These are phyloP conservation scores for Neurospora pannonica DNA, from an alignment of 495 filamentous ascomycete species.

Conservation along the genomic window DNA sequence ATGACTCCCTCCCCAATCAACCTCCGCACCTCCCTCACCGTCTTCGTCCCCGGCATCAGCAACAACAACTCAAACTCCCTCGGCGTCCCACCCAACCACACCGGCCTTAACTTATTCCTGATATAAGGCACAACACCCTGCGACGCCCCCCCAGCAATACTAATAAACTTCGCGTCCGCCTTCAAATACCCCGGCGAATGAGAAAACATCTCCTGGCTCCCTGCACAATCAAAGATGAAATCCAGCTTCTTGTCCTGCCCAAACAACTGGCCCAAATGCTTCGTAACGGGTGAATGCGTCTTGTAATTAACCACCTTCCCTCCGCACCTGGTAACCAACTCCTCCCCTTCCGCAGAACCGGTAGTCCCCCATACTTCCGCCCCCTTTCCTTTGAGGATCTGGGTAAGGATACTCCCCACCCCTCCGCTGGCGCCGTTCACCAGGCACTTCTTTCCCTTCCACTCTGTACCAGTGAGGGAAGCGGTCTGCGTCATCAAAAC, in stretches of 20 bases:
- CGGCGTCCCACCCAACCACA: constrained; percentile 28
- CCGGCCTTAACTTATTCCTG: constrained; percentile 23
- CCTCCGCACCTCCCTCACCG: constrained; percentile 17
- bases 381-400: constrained; percentile 26
- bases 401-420: constrained; percentile 30
- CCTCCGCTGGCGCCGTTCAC: constrained; percentile 39
- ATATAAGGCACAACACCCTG: constrained; percentile 21
- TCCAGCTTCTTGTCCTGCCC: constrained; percentile 21
- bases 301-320: constrained; percentile 32
- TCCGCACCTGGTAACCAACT: constrained; percentile 25
- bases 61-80: constrained; percentile 25
- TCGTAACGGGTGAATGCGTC: constrained; percentile 15
- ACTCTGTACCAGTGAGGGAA: not conserved
- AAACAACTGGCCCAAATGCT: constrained; percentile 17
- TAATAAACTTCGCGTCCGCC: constrained; percentile 18
- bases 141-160: constrained; percentile 24
- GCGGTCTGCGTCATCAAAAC: constrained; percentile 9
- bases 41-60: constrained; percentile 15
- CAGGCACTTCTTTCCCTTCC: constrained; percentile 18
- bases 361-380: constrained; percentile 20
- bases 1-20: constrained; percentile 21
- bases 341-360: constrained; percentile 23
- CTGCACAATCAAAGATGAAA: constrained; percentile 31
- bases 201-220: constrained; percentile 13
- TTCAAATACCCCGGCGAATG: not conserved